These are phyloP conservation scores for Starmerella apis DNA, from an alignment of 805 yeast species.

Conservation along the genomic window DNA sequence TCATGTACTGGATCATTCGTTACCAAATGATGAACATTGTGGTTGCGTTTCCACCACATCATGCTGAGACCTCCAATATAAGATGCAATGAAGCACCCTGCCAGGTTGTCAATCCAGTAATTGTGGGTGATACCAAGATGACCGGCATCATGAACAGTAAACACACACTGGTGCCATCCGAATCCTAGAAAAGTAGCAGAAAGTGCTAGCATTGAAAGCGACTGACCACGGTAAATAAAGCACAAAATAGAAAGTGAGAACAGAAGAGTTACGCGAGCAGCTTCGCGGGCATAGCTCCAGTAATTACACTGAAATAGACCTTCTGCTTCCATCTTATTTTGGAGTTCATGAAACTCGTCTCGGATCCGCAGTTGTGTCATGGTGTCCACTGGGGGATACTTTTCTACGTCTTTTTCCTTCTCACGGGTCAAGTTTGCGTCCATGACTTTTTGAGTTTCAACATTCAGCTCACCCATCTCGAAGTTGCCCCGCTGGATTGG, in stretches of 20 bases:
- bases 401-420: conserved; percentile 45
- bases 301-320: conserved; percentile 68
- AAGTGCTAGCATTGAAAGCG: conserved; percentile 34
- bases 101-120: conserved; percentile 61
- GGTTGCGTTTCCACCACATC: conserved; percentile 94
- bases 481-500: conserved; percentile 77
- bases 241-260: conserved; percentile 43
- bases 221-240: conserved; percentile 30
- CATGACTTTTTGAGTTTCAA: conserved; percentile 32
- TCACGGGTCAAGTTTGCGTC: conserved; percentile 49
- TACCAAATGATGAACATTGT: conserved; percentile 82
- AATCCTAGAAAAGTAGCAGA: conserved; percentile 61
- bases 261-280: conserved; percentile 47
- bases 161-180: conserved; percentile 84
- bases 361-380: conserved; percentile 52
- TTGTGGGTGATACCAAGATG: conserved; percentile 75
- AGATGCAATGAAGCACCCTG: conserved; percentile 65
- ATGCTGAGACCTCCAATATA: conserved; percentile 78
- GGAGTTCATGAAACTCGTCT: conserved; percentile 50
- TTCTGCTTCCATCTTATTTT: conserved; percentile 41
- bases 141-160: conserved; percentile 85
- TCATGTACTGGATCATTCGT: conserved; percentile 93
- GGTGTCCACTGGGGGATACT: conserved; percentile 56
- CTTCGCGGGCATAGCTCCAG: conserved; percentile 60
- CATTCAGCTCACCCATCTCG: conserved; percentile 26